Percentiles rank a stretch among this genome's conserved stretches.
Evolutionary conservation across 345 rosid species (phyloP).

Genomic region (Acer negundo): DNA sequence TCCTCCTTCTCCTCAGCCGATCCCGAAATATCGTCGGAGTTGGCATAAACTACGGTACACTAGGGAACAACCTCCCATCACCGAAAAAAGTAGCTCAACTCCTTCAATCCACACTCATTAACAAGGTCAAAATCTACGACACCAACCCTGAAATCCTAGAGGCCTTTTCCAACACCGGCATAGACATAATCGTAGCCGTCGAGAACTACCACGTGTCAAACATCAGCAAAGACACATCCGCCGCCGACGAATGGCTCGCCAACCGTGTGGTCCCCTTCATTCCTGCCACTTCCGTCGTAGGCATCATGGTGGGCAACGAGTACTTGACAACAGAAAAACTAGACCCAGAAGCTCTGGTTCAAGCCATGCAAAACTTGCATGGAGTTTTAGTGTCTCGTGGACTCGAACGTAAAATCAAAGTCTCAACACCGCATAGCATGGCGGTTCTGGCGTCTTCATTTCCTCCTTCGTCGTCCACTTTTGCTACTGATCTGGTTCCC

Average conservation of each 20-base stretch:
- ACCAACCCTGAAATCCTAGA: conserved; percentile 60
- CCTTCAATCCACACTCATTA: conserved; percentile 64
- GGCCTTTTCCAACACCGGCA: conserved; percentile 70
- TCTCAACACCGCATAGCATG: conserved; percentile 69
- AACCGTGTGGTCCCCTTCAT: conserved; percentile 53
- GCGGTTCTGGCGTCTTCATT: conserved; percentile 59
- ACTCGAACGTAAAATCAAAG: conserved; percentile 65
- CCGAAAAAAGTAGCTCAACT: conserved; percentile 64
- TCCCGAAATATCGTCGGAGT: conserved; percentile 26
- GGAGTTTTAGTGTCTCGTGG: conserved; percentile 45
- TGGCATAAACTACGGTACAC: conserved; percentile 66
- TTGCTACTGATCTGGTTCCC: conserved; percentile 47
- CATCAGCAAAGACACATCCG: conserved; percentile 43
- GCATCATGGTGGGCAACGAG: conserved; percentile 63
- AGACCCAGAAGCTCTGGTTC: conserved; percentile 44
- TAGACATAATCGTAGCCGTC: conserved; percentile 58
- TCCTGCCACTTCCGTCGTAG: conserved; percentile 59
- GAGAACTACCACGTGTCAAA: conserved; percentile 53
- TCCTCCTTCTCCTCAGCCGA: conserved; percentile 17
- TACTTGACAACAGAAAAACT: conserved; percentile 46
- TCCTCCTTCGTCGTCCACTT: conserved; percentile 63
- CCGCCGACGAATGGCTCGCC: conserved; percentile 57
- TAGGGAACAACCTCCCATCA: conserved; percentile 66
- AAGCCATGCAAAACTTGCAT: conserved; percentile 63
- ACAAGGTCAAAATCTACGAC: conserved; percentile 70